Conservation (phyloP, 2,329 filamentous ascomycete species). For the Alternaria sp. region DNA sequence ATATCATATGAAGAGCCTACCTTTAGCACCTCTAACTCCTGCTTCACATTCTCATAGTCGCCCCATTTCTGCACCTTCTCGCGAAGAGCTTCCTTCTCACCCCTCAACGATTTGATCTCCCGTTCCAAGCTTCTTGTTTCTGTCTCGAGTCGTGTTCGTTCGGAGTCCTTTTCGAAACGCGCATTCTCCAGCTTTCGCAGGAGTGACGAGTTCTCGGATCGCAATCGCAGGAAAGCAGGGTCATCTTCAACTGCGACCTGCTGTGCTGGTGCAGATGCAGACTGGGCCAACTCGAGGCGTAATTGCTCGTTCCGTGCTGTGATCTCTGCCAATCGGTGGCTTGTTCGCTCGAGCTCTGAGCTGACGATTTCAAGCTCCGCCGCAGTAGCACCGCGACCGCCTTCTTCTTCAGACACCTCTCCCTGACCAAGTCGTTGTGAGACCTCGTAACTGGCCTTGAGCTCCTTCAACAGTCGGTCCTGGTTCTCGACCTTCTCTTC, state of each 20-base stretch:
- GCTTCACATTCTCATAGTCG: constrained; percentile 95
- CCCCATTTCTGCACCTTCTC: constrained; percentile 85
- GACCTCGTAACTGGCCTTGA: constrained; percentile 97
- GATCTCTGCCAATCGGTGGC: constrained; percentile 83
- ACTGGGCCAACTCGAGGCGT: constrained; percentile 86
- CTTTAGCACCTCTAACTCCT: constrained; percentile 94
- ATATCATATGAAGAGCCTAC: constrained; percentile 36
- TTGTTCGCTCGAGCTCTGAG: constrained; percentile 89
- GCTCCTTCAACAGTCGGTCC: constrained; percentile 87
- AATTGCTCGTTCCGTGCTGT: constrained; percentile 95
- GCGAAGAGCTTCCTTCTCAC: constrained; percentile 81
- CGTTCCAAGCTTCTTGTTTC: constrained; percentile 81
- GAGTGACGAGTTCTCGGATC: constrained; percentile 91
- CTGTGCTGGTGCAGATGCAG: constrained; percentile 72
- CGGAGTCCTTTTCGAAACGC: constrained; percentile 81
- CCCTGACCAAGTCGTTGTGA: constrained; percentile 84
- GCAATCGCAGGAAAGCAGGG: constrained; percentile 82
- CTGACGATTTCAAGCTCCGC: constrained; percentile 94
- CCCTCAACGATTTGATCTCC: constrained; percentile 73
- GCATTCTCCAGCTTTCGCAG: constrained; percentile 85
- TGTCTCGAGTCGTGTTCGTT: constrained; percentile 76
- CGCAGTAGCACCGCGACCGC: constrained; percentile 71
- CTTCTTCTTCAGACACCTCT: constrained; percentile 65
- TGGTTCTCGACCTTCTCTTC: constrained; percentile 96
- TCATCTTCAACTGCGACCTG: constrained; percentile 80